A percentile compares a stretch with the other conserved stretches of the same genome.
These are phyloP conservation scores for Elongisporangium anandrum DNA, from an alignment of 352 stramenopile species.

Conservation along the genomic window DNA sequence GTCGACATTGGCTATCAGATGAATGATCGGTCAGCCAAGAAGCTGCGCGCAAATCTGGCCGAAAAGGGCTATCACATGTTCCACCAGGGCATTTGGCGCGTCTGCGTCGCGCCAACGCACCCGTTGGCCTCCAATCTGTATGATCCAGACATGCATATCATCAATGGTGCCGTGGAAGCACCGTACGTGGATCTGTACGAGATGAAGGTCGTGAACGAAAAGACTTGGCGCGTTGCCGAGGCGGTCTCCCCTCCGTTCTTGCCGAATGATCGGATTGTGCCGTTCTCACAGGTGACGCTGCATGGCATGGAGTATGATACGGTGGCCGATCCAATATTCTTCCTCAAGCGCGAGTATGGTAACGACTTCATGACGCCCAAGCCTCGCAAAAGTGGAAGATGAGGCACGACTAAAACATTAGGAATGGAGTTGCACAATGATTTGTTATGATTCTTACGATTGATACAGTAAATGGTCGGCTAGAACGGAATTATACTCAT, in stretches of 20 bases:
- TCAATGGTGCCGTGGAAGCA: slow-evolving; percentile 8
- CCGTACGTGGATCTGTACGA: slow-evolving; percentile 41
- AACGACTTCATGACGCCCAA: slow-evolving; percentile 21
- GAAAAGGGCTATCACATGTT: slow-evolving; percentile 39
- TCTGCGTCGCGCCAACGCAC: slow-evolving; percentile 40
- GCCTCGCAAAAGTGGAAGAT: background rate
- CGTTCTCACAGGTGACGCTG: slow-evolving; percentile 24
- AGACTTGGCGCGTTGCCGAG: slow-evolving; percentile 4
- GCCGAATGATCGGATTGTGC: slow-evolving; percentile 14
- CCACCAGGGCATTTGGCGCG: slow-evolving; percentile 27
- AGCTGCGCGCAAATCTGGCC: slow-evolving; percentile 8
- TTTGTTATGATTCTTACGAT: too few species aligned
- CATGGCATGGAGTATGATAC: slow-evolving; percentile 33
- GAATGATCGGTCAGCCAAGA: background rate
- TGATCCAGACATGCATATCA: slow-evolving; percentile 6
- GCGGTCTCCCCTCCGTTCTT: slow-evolving; percentile 4
- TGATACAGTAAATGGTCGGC: too few species aligned
- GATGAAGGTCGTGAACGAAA: slow-evolving; percentile 18
- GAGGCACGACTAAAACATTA: too few species aligned
- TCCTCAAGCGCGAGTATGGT: slow-evolving; percentile 38
- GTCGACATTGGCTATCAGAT: slow-evolving; percentile 24
- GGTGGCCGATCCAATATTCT: slow-evolving; percentile 32
- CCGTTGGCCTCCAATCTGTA: slow-evolving; percentile 30
- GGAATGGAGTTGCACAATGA: too few species aligned
- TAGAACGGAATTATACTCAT: too few species aligned